Conservation (phyloP, 176 grass and related monocot species). For the Oryza meridionalis region DNA sequence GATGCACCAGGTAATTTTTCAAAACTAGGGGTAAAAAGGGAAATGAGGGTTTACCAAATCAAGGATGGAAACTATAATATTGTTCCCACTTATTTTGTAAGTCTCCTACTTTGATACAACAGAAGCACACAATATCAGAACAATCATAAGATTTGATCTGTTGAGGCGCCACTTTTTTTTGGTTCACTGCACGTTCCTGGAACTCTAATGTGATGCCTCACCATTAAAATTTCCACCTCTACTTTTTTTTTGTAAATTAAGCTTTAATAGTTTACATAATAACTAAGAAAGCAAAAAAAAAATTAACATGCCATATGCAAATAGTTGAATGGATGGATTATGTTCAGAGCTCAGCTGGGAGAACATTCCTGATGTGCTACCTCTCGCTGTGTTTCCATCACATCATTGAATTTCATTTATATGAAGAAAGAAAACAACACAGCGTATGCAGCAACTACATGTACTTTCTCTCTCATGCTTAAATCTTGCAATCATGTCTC, state of each 20-base stretch:
- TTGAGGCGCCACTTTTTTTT: background rate
- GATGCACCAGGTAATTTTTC: conserved; percentile 7
- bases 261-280: background rate
- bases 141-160: background rate
- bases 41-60: conserved; percentile 21
- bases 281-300: conserved; percentile 5
- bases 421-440: background rate
- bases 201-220: background rate
- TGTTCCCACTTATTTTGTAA: background rate
- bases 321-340: background rate
- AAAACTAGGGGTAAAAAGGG: conserved; percentile 13
- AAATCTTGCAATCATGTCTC: background rate
- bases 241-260: background rate
- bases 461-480: background rate
- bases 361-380: conserved; percentile 11
- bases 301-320: background rate
- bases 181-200: background rate
- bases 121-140: conserved; percentile 12
- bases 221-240: conserved; percentile 1
- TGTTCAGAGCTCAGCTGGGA: background rate
- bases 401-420: conserved; percentile 26
- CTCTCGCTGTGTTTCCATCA: background rate
- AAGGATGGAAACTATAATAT: conserved; percentile 11
- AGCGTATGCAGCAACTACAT: background rate
- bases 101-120: background rate